These are phyloP conservation scores for Eucalyptus marginata DNA, from an alignment of 345 rosid genomes.

Conservation along the genomic window DNA sequence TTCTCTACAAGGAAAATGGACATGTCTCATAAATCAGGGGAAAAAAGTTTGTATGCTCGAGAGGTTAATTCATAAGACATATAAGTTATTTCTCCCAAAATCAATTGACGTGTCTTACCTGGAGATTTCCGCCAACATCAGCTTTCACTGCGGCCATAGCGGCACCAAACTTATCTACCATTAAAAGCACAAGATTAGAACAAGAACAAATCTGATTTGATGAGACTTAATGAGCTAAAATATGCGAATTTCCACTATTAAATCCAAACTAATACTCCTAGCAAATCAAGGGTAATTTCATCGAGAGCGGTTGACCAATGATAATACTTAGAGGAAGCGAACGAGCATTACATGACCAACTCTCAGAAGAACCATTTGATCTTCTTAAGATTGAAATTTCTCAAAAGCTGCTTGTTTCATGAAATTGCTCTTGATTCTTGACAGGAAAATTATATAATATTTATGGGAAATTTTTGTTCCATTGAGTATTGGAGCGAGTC, in stretches of 20 bases:
- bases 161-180: slow-evolving; percentile 73
- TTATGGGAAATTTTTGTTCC: neutral
- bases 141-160: slow-evolving; percentile 72
- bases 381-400: neutral
- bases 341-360: neutral
- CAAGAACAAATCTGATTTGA: neutral
- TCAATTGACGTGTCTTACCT: slow-evolving; percentile 21
- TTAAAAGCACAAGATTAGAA: neutral
- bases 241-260: neutral
- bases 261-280: neutral
- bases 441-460: neutral
- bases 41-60: neutral
- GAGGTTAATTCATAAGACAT: neutral
- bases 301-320: neutral
- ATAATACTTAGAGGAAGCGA: neutral
- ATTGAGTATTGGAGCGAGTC: neutral
- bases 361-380: neutral
- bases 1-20: slow-evolving; percentile 26
- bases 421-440: neutral
- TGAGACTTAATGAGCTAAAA: neutral
- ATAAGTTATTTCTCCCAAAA: neutral
- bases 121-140: slow-evolving; percentile 74
- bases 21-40: neutral
- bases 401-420: neutral
- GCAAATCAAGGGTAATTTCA: neutral